Evolutionary conservation across 2,329 filamentous ascomycete genomes (phyloP), one percentile per base, ranked within the genome.

Genomic region (Colletotrichum sansevieriae): DNA sequence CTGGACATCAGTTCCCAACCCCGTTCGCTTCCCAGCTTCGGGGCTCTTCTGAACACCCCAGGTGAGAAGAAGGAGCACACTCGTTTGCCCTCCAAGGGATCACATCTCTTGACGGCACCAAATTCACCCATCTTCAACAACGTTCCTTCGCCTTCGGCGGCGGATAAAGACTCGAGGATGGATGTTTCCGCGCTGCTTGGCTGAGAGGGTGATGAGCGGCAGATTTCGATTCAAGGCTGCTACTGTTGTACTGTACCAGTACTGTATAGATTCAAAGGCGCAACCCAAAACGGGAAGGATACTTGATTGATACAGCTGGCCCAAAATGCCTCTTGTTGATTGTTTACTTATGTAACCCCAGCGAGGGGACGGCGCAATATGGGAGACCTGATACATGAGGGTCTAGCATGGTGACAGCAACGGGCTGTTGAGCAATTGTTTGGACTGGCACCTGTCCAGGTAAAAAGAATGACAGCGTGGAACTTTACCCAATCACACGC

Each of bases 91-190:
- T 62, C 51, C 2, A 44, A 67, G 47, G 44, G 41, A 22, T 57
- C 63, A 7, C 75, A 76, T 46, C 70, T 79, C 5, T 74, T 74
- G 11, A 80, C 78, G 4, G 78, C 77, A 13, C 78, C 78, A 8
- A 80, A 72, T 69, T 80, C 79, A 5, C 79, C 78, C 3, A 71
- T 72, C 49, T 35, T 18, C 22, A 37, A 35, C 35, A 55, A 22
- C 9, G 13, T 20, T 4, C 35, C 69, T 39, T 71, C 74, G 15
- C 71, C 70, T 35, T 63, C 57, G n/a, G 61, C 66, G 12, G 71
- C 71, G 51, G 73, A 70, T 6, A 70, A 70, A n/a, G 66, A 70
- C 25, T 61, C 63, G 2, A 66, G 66, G 39, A 70, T 70, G 66
- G 66, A 70, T n/a, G 56, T 70, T 13, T 60, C 63, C 3, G 56